Conservation (phyloP, 768 basidiomycete species). For the Brasilioporus rufonigricans region DNA sequence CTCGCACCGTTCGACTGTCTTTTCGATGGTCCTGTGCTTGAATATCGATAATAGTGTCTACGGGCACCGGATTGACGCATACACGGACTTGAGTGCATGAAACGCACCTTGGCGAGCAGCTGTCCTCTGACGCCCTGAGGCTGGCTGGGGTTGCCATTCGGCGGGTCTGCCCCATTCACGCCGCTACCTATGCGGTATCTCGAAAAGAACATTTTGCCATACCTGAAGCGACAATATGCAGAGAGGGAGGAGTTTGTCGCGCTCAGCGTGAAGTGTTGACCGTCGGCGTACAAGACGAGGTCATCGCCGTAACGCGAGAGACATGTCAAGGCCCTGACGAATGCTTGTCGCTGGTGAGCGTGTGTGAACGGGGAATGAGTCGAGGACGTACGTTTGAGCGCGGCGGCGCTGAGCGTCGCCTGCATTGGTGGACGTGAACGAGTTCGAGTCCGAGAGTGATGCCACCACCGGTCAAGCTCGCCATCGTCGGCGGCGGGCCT, state of each 20-base stretch:
- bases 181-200: conserved; percentile 49
- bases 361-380: conserved; percentile 10
- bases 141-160: conserved; percentile 21
- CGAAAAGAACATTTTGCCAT: conserved; percentile 65
- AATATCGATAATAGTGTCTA: conserved; percentile 72
- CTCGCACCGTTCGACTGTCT: conserved; percentile 74
- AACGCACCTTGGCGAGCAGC: conserved; percentile 61
- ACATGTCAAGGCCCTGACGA: conserved; percentile 73
- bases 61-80: neutral
- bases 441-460: neutral
- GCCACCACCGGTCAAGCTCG: conserved; percentile 57
- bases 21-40: conserved; percentile 72
- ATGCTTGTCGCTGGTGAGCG: conserved; percentile 46
- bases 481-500: conserved; percentile 91
- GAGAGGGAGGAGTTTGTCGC: conserved; percentile 79
- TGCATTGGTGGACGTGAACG: conserved; percentile 48
- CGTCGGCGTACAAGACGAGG: conserved; percentile 62
- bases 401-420: conserved; percentile 58
- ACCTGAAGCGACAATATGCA: conserved; percentile 79
- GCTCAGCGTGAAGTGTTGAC: conserved; percentile 61
- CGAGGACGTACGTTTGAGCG: conserved; percentile 43
- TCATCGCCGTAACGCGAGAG: conserved; percentile 84
- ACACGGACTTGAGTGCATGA: neutral
- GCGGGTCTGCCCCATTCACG: conserved; percentile 14
- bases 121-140: conserved; percentile 60